Conservation (phyloP, 1,284 basidiomycete species). For the Hemileia vastatrix region DNA sequence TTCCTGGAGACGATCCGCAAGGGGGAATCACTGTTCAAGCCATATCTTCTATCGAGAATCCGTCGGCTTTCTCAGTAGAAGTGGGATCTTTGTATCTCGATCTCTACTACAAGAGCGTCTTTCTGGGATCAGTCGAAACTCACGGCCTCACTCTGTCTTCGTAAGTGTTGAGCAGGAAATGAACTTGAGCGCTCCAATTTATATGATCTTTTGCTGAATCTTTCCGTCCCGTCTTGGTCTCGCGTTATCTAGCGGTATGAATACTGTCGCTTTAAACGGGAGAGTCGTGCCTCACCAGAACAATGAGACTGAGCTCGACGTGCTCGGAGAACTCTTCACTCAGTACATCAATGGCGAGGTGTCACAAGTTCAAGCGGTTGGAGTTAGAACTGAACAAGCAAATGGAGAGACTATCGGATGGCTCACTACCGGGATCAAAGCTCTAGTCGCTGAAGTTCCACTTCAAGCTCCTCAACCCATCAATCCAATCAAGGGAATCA, state of each 20-base stretch:
- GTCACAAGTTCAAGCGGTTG: conserved; percentile 56
- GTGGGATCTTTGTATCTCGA: conserved; percentile 61
- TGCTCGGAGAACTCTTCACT: conserved; percentile 59
- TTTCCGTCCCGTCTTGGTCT: conserved; percentile 10
- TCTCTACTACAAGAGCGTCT: conserved; percentile 55
- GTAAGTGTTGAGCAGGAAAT: conserved; percentile 7
- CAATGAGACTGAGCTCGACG: conserved; percentile 49
- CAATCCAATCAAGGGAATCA: conserved; percentile 59
- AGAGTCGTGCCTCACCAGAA: conserved; percentile 54
- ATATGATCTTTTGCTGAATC: background rate
- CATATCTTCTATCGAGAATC: conserved; percentile 55
- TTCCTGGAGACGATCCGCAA: conserved; percentile 60
- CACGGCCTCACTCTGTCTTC: background rate
- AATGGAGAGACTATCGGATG: conserved; percentile 55
- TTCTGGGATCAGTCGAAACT: conserved; percentile 54
- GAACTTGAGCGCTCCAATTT: too few species aligned
- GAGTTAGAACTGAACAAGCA: conserved; percentile 53
- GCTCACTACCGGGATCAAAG: conserved; percentile 57
- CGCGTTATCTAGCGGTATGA: conserved; percentile 51
- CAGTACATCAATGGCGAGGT: conserved; percentile 60
- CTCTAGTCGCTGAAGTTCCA: conserved; percentile 55
- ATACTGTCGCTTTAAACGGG: conserved; percentile 58
- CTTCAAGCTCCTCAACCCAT: conserved; percentile 55
- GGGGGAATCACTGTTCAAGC: conserved; percentile 62
- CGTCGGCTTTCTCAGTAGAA: conserved; percentile 62